Conservation (phyloP, 2,329 filamentous ascomycete species). For the Colletotrichum sp. region DNA sequence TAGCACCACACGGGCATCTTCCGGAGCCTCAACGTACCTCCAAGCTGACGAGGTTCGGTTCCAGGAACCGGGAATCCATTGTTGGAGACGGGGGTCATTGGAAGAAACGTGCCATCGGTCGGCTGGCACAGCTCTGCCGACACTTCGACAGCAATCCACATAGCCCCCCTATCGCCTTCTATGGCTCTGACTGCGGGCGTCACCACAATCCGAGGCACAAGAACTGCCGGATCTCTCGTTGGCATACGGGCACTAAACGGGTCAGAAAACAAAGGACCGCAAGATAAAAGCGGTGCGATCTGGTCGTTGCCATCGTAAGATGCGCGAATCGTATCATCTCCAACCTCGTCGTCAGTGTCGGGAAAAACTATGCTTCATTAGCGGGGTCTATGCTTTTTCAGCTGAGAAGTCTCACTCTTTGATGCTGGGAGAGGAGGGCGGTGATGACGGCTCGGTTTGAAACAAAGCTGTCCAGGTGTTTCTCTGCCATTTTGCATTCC, state of each 20-base stretch:
- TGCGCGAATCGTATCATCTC: neutral
- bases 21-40: neutral
- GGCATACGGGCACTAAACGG: neutral
- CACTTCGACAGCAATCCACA: conserved; percentile 58
- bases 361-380: neutral
- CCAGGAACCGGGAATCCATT: neutral
- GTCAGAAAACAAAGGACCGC: neutral
- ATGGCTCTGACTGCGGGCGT: conserved; percentile 45
- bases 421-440: neutral
- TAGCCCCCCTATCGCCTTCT: conserved; percentile 32
- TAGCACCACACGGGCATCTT: neutral
- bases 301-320: neutral
- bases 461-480: neutral
- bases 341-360: neutral
- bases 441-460: neutral
- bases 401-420: neutral
- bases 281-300: neutral
- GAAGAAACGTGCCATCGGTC: neutral
- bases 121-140: conserved; percentile 40
- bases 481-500: conserved; percentile 7
- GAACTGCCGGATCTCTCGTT: conserved; percentile 25
- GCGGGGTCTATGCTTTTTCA: neutral
- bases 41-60: neutral
- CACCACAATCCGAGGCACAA: conserved; percentile 48
- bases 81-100: neutral